Base-by-base conservation (phyloP, 352 stramenopile species). In the Phytophthora vignae region DNA sequence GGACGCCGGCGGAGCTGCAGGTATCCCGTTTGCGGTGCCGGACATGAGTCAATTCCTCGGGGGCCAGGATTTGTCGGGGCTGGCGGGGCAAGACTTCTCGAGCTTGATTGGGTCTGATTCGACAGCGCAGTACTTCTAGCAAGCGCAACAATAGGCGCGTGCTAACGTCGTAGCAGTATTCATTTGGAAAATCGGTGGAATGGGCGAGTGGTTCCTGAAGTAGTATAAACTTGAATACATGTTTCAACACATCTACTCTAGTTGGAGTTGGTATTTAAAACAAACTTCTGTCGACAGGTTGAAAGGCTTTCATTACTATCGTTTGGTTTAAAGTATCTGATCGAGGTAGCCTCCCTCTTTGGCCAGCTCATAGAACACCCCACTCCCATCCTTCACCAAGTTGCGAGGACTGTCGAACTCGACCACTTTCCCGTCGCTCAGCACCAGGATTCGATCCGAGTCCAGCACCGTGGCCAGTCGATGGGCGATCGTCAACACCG, bases 401-500 rank as follows among this genome's bases (percentile, higher is more conserved):
- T 56, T 69, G 1, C 71, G 68, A 15, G 93, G 94, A 9, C 82
- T 82, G 69, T 96, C 93, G 67, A 93, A 95, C 65, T 98, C 94
- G 1, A 83, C 82, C 36, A 97, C 84, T 40, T 71, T 61, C 0
- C 94, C 94, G 69, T 95, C 77, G 59, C 95, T 86, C 66, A 98
- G 64, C n/a, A 98, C 92, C 25, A 98, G 61, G 19, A 98, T 79
- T 17, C 82, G 77, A 60, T 98, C 55, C 56, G 56, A 63, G 56
- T 63, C 56, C 25, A 63, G 22, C 40, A 63, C 56, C 56, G 56
- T 63, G 21, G 94, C 87, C 11, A 98, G 72, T 21, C 95, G 75
- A 73, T 98, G 95, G 3, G 96, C 95, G 68, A 99, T 98, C 1
- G 95, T 98, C 9, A 99, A 71, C 19, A 98, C 83, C 17, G 95